These are phyloP conservation scores for Rubus idaeus DNA, from an alignment of 306 rosid species.

Conservation along the genomic window DNA sequence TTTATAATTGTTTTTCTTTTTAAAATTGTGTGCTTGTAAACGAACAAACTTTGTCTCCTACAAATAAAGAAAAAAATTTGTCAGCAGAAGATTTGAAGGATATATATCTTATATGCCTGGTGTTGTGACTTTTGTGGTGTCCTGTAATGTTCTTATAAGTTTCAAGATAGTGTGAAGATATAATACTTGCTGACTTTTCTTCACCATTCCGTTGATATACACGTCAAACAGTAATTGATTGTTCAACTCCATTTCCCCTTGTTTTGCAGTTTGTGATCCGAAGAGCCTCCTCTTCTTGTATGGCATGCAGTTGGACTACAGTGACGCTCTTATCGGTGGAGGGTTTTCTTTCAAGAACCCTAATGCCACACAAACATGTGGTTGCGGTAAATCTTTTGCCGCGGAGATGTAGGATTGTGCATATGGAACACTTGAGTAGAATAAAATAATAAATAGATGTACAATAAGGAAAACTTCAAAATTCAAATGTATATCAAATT, in stretches of 20 bases:
- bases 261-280: conserved; percentile 82
- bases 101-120: neutral
- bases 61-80: neutral
- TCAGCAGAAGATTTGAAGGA: neutral
- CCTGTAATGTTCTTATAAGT: neutral
- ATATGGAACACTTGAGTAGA: conserved; percentile 30
- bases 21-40: neutral
- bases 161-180: neutral
- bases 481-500: neutral
- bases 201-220: neutral
- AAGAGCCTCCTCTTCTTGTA: conserved; percentile 88
- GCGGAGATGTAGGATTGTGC: conserved; percentile 68
- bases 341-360: conserved; percentile 97
- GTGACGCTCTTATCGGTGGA: conserved; percentile 95
- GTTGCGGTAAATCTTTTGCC: conserved; percentile 95
- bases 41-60: neutral
- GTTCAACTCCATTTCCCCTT: conserved; percentile 15
- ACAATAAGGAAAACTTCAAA: neutral
- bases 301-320: conserved; percentile 97
- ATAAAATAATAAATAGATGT: conserved; percentile 22
- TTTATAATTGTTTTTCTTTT: neutral
- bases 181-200: neutral
- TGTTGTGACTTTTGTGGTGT: neutral
- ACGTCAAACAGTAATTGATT: neutral
- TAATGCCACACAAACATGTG: conserved; percentile 94